These are phyloP conservation scores for Purpureocillium lavendulum DNA, from an alignment of 2,329 filamentous ascomycete genomes.

Conservation along the genomic window DNA sequence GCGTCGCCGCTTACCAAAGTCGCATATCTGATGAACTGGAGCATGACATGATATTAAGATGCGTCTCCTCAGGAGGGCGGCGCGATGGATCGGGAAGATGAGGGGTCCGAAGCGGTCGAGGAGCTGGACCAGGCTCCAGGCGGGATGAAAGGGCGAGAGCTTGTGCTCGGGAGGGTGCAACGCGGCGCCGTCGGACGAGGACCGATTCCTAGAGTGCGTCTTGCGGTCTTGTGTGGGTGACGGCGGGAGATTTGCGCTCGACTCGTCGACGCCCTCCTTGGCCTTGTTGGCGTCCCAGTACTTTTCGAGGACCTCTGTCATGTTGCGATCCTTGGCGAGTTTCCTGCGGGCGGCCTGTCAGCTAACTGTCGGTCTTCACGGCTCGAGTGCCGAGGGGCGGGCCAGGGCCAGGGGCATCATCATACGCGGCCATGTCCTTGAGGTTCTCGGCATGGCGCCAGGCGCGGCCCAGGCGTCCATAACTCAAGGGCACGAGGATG, in stretches of 20 bases:
- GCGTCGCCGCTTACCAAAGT: slow-evolving; percentile 60
- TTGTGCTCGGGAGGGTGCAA: slow-evolving; percentile 53
- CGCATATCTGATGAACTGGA: slow-evolving; percentile 77
- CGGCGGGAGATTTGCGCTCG: slow-evolving; percentile 28
- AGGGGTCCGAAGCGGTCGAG: slow-evolving; percentile 82
- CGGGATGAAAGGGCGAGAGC: slow-evolving; percentile 74
- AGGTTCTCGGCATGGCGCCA: slow-evolving; percentile 80
- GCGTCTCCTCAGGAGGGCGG: slow-evolving; percentile 76
- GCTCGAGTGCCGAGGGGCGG: neutral
- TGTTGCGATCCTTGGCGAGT: slow-evolving; percentile 56
- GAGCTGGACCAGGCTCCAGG: slow-evolving; percentile 69
- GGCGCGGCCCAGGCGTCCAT: slow-evolving; percentile 74
- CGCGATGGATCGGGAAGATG: slow-evolving; percentile 84
- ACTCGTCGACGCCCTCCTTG: slow-evolving; percentile 17
- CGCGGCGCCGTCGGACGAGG: slow-evolving; percentile 52
- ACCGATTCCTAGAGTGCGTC: slow-evolving; percentile 47
- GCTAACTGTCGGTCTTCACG: neutral
- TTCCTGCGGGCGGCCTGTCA: slow-evolving; percentile 24
- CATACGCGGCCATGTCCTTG: slow-evolving; percentile 64
- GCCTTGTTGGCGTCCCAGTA: slow-evolving; percentile 63
- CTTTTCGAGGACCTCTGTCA: slow-evolving; percentile 58
- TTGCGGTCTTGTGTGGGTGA: slow-evolving; percentile 22
- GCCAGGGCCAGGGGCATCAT: slow-evolving; percentile 3
- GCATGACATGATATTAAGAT: slow-evolving; percentile 81
- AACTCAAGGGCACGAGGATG: slow-evolving; percentile 75